phyloP scores from a whole-genome alignment of 2,329 filamentous ascomycete species.

The Exophiala xenobiotica region DNA sequence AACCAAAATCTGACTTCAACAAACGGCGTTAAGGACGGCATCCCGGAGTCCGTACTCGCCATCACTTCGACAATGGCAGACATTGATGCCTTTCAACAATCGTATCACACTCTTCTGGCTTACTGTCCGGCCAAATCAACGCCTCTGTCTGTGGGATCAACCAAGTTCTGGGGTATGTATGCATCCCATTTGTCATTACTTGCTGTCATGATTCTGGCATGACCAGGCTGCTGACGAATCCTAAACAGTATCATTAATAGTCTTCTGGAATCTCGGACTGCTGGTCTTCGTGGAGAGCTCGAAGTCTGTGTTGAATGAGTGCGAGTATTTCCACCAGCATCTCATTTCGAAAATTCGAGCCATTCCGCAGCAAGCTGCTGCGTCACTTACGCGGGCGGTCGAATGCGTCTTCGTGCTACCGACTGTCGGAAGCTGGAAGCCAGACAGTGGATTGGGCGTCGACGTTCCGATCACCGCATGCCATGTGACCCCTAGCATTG shows the following conservation, averaged over 20 bases:
- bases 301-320: background rate
- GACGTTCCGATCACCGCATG: slow-evolving; percentile 29
- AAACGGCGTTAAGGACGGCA: background rate
- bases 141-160: background rate
- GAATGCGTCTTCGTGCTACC: slow-evolving; percentile 21
- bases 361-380: background rate
- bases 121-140: background rate
- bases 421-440: slow-evolving; percentile 23
- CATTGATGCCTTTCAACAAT: background rate
- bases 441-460: slow-evolving; percentile 28
- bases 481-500: slow-evolving; percentile 29
- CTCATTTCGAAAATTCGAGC: background rate
- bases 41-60: background rate
- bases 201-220: background rate
- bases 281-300: slow-evolving; percentile 25
- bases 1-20: no score
- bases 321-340: background rate
- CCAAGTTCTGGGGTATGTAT: background rate
- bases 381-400: slow-evolving; percentile 12
- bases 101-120: background rate
- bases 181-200: background rate
- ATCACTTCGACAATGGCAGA: background rate
- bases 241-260: slow-evolving; percentile 27
- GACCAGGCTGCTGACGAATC: background rate
- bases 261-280: slow-evolving; percentile 29